phyloP scores from a whole-genome alignment of 139 green algal genomes.

The Chlorella sp. region DNA sequence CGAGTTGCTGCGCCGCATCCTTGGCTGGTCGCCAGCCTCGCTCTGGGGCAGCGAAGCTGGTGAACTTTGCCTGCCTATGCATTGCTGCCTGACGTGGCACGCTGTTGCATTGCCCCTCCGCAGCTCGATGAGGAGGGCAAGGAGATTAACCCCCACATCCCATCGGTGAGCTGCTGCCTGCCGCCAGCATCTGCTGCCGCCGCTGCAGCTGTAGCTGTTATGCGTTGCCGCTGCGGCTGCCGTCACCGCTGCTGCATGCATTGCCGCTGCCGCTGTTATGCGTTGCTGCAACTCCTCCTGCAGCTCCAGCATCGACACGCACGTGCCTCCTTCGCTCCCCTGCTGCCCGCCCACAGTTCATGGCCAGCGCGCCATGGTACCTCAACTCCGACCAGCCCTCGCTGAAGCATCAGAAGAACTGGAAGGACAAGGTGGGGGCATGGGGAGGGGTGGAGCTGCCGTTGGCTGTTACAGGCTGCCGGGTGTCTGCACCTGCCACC shows the following conservation, averaged over 20 bases:
- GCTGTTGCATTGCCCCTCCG: not conserved
- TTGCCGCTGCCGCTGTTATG: no score
- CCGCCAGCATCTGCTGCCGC: no score
- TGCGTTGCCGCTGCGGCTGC: not conserved
- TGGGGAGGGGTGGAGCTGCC: not conserved
- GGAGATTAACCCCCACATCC: conserved; percentile 99
- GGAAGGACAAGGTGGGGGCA: conserved; percentile 70
- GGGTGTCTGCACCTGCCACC: no score
- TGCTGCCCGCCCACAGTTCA: conserved; percentile 89
- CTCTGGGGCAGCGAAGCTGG: not conserved
- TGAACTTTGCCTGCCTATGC: not conserved
- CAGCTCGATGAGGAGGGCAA: conserved; percentile 97
- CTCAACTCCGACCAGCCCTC: conserved; percentile 87
- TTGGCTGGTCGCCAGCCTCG: no score
- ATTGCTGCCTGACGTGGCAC: not conserved
- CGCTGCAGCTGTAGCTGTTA: no score
- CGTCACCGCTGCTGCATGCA: no score
- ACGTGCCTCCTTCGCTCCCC: no score
- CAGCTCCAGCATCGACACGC: no score
- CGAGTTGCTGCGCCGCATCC: no score
- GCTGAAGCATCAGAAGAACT: conserved; percentile 99
- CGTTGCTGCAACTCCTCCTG: no score
- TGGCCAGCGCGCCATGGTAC: conserved; percentile 98
- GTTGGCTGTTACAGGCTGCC: no score
- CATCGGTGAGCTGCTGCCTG: conserved; percentile 83